Evolutionary conservation across 1,284 basidiomycete genomes (phyloP).

Genomic region (Ganoderma meredithae): DNA sequence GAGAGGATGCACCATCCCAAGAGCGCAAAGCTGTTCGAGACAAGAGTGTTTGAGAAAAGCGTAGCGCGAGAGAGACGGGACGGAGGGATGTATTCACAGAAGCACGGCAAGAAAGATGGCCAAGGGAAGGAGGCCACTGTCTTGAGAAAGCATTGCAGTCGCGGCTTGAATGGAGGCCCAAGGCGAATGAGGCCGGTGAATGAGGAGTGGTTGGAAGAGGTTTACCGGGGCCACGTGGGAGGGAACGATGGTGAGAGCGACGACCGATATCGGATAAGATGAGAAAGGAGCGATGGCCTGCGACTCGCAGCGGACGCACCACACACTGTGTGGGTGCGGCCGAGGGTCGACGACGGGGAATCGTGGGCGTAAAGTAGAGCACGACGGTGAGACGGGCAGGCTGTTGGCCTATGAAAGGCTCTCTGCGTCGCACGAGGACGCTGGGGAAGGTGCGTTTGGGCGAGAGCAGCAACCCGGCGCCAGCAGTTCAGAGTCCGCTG

Average conservation of each 20-base stretch:
- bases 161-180: slow-evolving; percentile 7
- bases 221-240: slow-evolving; percentile 25
- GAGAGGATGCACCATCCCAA: slow-evolving; percentile 71
- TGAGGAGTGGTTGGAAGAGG: slow-evolving; percentile 6
- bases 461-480: neutral
- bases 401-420: neutral
- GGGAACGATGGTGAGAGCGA: neutral
- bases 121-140: slow-evolving; percentile 34
- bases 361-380: slow-evolving; percentile 1
- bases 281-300: slow-evolving; percentile 22
- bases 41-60: slow-evolving; percentile 22
- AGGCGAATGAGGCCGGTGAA: neutral
- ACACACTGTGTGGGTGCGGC: slow-evolving; percentile 6
- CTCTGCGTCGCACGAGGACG: slow-evolving; percentile 15
- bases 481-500: slow-evolving; percentile 19
- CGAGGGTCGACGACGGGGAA: slow-evolving; percentile 10
- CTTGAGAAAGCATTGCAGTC: slow-evolving; percentile 30
- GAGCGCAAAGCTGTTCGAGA: slow-evolving; percentile 51
- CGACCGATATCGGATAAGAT: slow-evolving; percentile 32
- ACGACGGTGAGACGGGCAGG: neutral
- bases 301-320: neutral
- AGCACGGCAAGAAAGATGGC: slow-evolving; percentile 50
- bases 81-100: slow-evolving; percentile 46
- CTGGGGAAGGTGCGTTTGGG: neutral
- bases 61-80: slow-evolving; percentile 7